Conservation (phyloP, 1,139 yeast species). For the Pichia norvegensis region DNA sequence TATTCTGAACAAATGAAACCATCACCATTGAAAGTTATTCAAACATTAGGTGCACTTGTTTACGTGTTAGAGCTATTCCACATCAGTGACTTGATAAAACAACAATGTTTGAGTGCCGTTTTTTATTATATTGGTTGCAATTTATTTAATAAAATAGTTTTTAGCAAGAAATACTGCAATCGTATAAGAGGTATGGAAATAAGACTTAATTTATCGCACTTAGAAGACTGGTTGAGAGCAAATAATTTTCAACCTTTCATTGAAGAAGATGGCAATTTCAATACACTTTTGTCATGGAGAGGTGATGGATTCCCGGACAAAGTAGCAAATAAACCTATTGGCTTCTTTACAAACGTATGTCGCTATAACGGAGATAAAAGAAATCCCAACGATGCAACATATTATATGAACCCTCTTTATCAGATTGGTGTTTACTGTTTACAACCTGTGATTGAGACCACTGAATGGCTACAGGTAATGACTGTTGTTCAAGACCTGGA, state of each 20-base stretch:
- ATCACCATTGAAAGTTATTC: conserved; percentile 78
- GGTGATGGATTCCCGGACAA: conserved; percentile 36
- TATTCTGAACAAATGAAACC: conserved; percentile 64
- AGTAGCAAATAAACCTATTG: conserved; percentile 22
- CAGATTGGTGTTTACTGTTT: conserved; percentile 59
- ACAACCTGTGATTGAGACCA: conserved; percentile 65
- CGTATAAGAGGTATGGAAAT: conserved; percentile 86
- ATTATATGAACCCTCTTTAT: conserved; percentile 50
- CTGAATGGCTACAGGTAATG: conserved; percentile 88
- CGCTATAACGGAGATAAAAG: conserved; percentile 28
- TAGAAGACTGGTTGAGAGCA: conserved; percentile 89
- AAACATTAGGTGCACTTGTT: conserved; percentile 79
- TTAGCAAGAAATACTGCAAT: conserved; percentile 58
- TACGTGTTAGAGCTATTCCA: conserved; percentile 79
- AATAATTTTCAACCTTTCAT: conserved; percentile 54
- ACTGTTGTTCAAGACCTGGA: conserved; percentile 45
- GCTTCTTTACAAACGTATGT: conserved; percentile 24
- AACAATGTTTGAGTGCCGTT: conserved; percentile 72
- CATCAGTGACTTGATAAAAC: conserved; percentile 65
- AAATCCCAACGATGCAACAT: conserved; percentile 33
- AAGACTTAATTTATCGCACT: conserved; percentile 70
- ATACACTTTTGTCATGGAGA: conserved; percentile 18
- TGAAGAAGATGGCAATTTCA: conserved; percentile 34
- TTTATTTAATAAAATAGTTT: conserved; percentile 65
- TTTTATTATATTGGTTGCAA: conserved; percentile 70